These are phyloP conservation scores for Phanerochaete carnosa DNA, from an alignment of 768 basidiomycete genomes.

Conservation along the genomic window DNA sequence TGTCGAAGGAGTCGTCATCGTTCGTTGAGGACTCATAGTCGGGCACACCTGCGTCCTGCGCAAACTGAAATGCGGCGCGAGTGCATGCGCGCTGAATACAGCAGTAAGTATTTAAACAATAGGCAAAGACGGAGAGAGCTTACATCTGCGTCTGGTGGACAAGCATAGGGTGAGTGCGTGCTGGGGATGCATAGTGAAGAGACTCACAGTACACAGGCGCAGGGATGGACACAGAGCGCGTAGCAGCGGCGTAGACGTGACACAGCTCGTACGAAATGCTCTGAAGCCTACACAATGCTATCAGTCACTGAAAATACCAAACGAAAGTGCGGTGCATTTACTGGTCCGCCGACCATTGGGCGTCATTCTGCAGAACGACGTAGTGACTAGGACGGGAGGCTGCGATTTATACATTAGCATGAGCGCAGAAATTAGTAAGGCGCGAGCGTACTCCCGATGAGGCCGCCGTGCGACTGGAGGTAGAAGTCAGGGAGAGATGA, in stretches of 20 bases:
- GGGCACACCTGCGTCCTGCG: background rate
- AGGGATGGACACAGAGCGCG: constrained; percentile 55
- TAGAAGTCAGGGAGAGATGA: constrained; percentile 52
- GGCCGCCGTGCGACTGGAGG: constrained; percentile 51
- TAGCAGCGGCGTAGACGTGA: constrained; percentile 51
- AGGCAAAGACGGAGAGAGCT: constrained; percentile 14
- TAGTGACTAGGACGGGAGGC: constrained; percentile 59
- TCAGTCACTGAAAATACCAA: background rate
- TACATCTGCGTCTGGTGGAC: constrained; percentile 53
- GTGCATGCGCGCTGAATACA: constrained; percentile 8
- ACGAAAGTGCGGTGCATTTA: background rate
- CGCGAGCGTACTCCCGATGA: constrained; percentile 39
- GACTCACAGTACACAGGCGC: constrained; percentile 59
- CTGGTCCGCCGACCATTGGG: background rate
- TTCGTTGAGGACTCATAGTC: background rate
- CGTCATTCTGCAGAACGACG: constrained; percentile 44
- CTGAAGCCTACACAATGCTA: constrained; percentile 43
- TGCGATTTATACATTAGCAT: constrained; percentile 17
- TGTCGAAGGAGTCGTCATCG: background rate
- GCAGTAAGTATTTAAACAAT: background rate
- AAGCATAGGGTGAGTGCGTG: background rate
- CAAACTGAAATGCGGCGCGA: constrained; percentile 11
- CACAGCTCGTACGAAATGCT: constrained; percentile 48
- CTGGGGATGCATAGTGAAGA: background rate
- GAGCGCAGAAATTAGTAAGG: background rate